A percentile compares a stretch with the other conserved stretches of the same genome.
phyloP scores from a whole-genome alignment of 2,329 filamentous ascomycete genomes.

The Berkeleyomyces rouxiae region DNA sequence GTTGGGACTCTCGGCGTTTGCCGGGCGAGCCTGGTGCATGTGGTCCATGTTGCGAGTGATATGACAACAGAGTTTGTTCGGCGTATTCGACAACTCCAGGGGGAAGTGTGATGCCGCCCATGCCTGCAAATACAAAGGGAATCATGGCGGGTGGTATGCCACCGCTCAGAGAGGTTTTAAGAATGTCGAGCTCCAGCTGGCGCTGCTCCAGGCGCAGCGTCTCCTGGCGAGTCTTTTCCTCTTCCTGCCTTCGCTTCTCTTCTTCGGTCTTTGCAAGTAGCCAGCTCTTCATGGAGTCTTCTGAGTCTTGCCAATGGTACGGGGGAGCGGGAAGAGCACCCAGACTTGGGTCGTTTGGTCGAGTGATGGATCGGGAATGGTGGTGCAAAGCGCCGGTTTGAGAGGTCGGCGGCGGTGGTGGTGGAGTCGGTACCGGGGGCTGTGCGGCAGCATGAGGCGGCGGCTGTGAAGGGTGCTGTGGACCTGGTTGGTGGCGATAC shows the following conservation, averaged over 20 bases:
- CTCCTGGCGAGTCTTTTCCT: constrained; percentile 52
- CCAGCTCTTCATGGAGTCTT: constrained; percentile 59
- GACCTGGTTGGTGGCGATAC: background rate
- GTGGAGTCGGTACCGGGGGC: constrained; percentile 7
- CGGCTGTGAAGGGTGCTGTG: background rate
- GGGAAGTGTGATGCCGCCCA: constrained; percentile 45
- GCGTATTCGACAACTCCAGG: constrained; percentile 49
- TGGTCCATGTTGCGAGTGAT: constrained; percentile 19
- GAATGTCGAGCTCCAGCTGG: constrained; percentile 55
- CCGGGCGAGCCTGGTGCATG: constrained; percentile 16
- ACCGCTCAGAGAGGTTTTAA: constrained; percentile 49
- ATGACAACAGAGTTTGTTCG: constrained; percentile 42
- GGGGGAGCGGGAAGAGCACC: constrained; percentile 46
- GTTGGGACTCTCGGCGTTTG: constrained; percentile 17
- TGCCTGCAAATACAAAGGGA: constrained; percentile 57
- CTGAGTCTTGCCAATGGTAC: constrained; percentile 47
- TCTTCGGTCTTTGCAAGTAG: constrained; percentile 56
- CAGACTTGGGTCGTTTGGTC: constrained; percentile 20
- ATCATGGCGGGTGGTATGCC: constrained; percentile 61
- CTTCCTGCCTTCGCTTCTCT: constrained; percentile 55
- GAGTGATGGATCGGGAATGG: constrained; percentile 14
- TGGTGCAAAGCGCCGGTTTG: constrained; percentile 5
- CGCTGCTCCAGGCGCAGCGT: constrained; percentile 53
- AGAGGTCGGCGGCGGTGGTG: constrained; percentile 13
- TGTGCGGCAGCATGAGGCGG: background rate